phyloP scores from a whole-genome alignment of 192 early-diverging fungal genomes.

The Entrophospora sp. region DNA sequence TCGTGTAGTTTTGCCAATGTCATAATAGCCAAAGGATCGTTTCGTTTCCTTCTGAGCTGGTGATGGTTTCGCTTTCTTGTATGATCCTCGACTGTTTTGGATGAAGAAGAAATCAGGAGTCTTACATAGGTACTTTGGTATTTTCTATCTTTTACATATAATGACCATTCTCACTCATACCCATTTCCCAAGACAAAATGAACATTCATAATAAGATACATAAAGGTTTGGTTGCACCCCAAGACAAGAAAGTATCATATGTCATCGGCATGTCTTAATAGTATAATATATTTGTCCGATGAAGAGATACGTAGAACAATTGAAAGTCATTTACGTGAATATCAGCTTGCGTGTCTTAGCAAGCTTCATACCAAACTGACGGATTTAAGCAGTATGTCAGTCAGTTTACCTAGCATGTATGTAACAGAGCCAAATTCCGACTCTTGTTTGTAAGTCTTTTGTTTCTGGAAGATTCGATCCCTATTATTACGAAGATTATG shows the following conservation, averaged over 20 bases:
- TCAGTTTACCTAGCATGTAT: conserved; percentile 11
- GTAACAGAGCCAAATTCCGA: conserved; percentile 16
- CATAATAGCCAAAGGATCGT: too few species aligned
- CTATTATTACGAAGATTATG: conserved; percentile 2
- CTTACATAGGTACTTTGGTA: conserved; percentile 17
- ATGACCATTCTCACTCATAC: conserved; percentile 11
- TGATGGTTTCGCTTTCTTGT: too few species aligned
- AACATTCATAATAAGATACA: conserved; percentile 7
- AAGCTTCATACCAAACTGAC: conserved; percentile 5
- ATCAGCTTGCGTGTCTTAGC: conserved; percentile 1
- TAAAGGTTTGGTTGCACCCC: neutral
- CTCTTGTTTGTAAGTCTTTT: conserved; percentile 18
- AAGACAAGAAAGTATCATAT: conserved; percentile 1
- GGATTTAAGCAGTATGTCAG: conserved; percentile 12
- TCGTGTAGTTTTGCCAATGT: too few species aligned
- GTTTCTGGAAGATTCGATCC: conserved; percentile 8
- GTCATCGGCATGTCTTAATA: conserved; percentile 11
- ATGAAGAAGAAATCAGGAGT: conserved; percentile 10
- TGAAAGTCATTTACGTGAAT: neutral
- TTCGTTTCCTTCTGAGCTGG: too few species aligned
- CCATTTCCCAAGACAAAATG: neutral
- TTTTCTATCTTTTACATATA: conserved; percentile 16
- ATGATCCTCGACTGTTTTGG: too few species aligned
- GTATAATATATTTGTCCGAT: conserved; percentile 16
- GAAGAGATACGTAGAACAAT: conserved; percentile 1